These are phyloP conservation scores for Trichoderma afroharzianum DNA, from an alignment of 2,329 filamentous ascomycete species.

Conservation along the genomic window DNA sequence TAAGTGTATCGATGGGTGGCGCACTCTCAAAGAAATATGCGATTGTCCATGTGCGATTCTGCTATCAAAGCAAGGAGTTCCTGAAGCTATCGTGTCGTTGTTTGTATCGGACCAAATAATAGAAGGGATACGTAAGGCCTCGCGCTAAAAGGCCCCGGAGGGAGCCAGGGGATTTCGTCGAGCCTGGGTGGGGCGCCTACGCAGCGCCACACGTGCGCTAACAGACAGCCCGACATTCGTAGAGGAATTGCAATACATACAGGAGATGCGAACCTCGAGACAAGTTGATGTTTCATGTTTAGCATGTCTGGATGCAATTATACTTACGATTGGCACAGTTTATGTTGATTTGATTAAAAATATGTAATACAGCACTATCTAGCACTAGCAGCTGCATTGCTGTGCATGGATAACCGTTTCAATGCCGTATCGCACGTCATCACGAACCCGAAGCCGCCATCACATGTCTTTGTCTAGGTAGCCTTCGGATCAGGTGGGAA, in stretches of 20 bases:
- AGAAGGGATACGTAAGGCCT: conserved; percentile 17
- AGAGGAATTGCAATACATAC: too few relatives aligned
- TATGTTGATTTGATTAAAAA: background rate
- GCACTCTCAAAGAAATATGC: background rate
- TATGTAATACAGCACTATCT: background rate
- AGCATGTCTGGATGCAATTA: background rate
- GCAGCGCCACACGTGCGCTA: conserved; percentile 14
- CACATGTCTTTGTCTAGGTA: background rate
- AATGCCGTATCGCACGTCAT: background rate
- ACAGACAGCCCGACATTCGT: background rate
- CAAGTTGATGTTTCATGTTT: background rate
- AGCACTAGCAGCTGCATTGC: background rate
- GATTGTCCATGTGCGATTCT: background rate
- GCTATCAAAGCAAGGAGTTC: background rate
- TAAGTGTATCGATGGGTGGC: background rate
- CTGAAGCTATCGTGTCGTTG: background rate
- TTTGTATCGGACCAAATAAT: background rate
- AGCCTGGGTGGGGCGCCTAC: conserved; percentile 8
- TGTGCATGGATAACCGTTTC: background rate
- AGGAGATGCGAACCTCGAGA: background rate
- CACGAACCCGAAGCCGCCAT: background rate
- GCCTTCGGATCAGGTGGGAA: background rate
- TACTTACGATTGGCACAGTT: background rate
- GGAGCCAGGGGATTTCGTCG: conserved; percentile 5
- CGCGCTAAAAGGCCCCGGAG: conserved; percentile 2